These are phyloP conservation scores for Ceriops zippeliana DNA, from an alignment of 345 rosid species.

Conservation along the genomic window DNA sequence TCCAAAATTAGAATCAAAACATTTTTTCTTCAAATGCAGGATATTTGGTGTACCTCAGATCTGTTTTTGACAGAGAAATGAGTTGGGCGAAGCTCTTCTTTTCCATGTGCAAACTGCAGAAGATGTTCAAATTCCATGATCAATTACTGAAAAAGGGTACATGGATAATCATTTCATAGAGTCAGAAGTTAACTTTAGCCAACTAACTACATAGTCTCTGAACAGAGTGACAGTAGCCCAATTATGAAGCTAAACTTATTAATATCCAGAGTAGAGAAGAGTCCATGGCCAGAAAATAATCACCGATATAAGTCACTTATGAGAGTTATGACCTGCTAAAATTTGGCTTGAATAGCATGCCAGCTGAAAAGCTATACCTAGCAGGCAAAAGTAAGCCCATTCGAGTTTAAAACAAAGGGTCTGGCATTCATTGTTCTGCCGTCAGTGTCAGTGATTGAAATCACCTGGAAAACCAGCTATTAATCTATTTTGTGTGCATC, in stretches of 20 bases:
- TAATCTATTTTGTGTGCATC: too few species aligned
- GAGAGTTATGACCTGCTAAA: too few species aligned
- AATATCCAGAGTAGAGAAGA: not conserved
- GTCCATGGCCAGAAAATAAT: not conserved
- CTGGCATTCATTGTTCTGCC: too few species aligned
- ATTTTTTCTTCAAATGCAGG: not conserved
- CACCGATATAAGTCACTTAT: not conserved
- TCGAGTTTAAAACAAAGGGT: too few species aligned
- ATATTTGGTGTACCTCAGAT: slow-evolving; percentile 33
- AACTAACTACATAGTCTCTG: not conserved
- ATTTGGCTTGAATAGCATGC: too few species aligned
- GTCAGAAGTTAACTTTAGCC: not conserved
- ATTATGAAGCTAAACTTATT: not conserved
- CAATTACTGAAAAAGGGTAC: not conserved
- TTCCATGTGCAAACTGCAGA: slow-evolving; percentile 50
- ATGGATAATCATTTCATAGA: not conserved
- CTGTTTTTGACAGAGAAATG: slow-evolving; percentile 29
- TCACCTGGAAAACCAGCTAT: too few species aligned
- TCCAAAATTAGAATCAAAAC: not conserved
- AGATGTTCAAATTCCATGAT: not conserved
- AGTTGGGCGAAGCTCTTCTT: slow-evolving; percentile 37
- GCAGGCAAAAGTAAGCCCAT: too few species aligned
- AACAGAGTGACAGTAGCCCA: not conserved
- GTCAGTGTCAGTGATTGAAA: too few species aligned
- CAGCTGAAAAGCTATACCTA: too few species aligned